phyloP scores from a whole-genome alignment of 805 yeast genomes.

The Yarrowia sp. region DNA sequence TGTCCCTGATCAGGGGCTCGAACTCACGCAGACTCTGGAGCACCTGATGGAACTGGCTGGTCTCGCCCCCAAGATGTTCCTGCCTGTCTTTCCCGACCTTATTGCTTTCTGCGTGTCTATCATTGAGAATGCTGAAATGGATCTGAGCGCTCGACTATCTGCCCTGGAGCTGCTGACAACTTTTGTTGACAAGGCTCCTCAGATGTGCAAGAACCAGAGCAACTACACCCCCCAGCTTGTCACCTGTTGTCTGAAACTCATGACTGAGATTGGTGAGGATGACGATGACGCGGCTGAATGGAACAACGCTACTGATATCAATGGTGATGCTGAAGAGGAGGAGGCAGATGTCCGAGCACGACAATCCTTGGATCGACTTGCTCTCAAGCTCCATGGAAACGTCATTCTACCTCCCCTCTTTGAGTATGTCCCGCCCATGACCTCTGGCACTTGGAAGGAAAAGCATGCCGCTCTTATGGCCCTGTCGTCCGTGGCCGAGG shows the following conservation, averaged over 20 bases:
- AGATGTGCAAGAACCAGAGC: conserved; percentile 86
- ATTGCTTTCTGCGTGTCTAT: conserved; percentile 86
- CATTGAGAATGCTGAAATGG: conserved; percentile 80
- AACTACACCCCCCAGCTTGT: conserved; percentile 76
- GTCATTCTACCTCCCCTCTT: conserved; percentile 85
- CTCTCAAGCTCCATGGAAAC: conserved; percentile 83
- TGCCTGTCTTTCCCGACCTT: conserved; percentile 87
- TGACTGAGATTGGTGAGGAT: conserved; percentile 90
- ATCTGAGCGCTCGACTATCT: conserved; percentile 77
- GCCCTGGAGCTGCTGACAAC: conserved; percentile 89
- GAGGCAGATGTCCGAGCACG: conserved; percentile 89
- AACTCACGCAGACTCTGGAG: conserved; percentile 87
- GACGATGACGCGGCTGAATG: conserved; percentile 88
- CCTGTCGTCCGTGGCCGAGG: conserved; percentile 94
- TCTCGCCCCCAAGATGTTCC: conserved; percentile 92
- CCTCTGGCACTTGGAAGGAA: conserved; percentile 86
- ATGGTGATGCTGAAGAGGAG: conserved; percentile 82
- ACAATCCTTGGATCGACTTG: conserved; percentile 90
- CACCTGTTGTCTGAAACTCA: conserved; percentile 74
- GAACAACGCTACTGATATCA: conserved; percentile 78
- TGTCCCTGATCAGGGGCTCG: conserved; percentile 76
- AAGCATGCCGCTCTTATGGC: conserved; percentile 98
- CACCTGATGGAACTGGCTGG: conserved; percentile 88
- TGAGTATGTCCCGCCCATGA: conserved; percentile 84
- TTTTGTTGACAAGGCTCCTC: conserved; percentile 91